phyloP scores from a whole-genome alignment of 768 basidiomycete genomes.

The Collybia nuda region DNA sequence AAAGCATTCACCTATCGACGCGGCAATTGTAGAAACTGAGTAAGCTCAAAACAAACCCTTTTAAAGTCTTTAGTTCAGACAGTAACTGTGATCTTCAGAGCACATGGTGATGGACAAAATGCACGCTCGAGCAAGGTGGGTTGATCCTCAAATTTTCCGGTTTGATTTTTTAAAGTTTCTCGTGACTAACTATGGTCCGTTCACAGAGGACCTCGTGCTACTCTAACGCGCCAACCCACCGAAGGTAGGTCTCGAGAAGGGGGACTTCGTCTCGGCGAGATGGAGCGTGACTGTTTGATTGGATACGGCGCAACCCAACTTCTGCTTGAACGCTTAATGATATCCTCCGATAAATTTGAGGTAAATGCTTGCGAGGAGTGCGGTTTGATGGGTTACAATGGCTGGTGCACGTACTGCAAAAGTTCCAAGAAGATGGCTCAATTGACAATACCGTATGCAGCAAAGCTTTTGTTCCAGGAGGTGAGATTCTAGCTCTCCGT shows the following conservation, averaged over 20 bases:
- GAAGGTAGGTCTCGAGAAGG: slow-evolving; percentile 98
- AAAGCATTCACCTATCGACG: slow-evolving; percentile 6
- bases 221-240: slow-evolving; percentile 95
- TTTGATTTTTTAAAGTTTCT: not conserved
- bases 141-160: slow-evolving; percentile 8
- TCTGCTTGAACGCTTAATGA: slow-evolving; percentile 96
- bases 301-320: slow-evolving; percentile 99
- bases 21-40: slow-evolving; percentile 77
- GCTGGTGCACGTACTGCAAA: slow-evolving; percentile 99
- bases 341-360: slow-evolving; percentile 97
- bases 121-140: slow-evolving; percentile 95
- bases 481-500: slow-evolving; percentile 34
- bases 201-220: slow-evolving; percentile 88
- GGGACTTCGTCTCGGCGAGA: slow-evolving; percentile 94
- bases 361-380: slow-evolving; percentile 95
- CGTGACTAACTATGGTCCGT: slow-evolving; percentile 7
- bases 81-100: slow-evolving; percentile 45
- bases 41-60: slow-evolving; percentile 36
- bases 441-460: slow-evolving; percentile 94
- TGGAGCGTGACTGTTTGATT: slow-evolving; percentile 98
- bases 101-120: slow-evolving; percentile 99
- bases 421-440: slow-evolving; percentile 95
- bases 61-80: slow-evolving; percentile 2
- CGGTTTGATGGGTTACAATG: slow-evolving; percentile 91
- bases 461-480: slow-evolving; percentile 91